Percentiles rank a stretch among this genome's conserved stretches.
Conservation (phyloP, 306 rosid species). For the Pueraria montana region DNA sequence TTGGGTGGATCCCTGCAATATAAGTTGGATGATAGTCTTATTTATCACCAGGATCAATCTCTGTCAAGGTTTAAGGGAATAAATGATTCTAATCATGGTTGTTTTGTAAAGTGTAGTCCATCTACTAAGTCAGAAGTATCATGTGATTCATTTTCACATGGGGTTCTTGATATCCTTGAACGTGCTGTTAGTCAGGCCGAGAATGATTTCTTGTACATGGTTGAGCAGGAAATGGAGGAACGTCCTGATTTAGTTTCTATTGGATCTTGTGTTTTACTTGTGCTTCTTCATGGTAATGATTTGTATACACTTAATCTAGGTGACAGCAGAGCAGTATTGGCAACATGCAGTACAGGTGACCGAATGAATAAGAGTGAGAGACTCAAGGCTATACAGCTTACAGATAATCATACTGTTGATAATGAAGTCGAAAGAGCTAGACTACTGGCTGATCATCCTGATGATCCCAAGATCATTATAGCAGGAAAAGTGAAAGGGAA, state of each 20-base stretch:
- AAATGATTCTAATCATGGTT: conserved; percentile 43
- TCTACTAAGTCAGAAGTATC: conserved; percentile 46
- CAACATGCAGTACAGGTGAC: conserved; percentile 56
- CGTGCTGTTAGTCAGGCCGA: conserved; percentile 82
- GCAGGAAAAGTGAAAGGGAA: conserved; percentile 95
- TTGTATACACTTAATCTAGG: conserved; percentile 91
- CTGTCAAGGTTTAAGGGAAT: conserved; percentile 30
- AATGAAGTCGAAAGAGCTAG: conserved; percentile 76
- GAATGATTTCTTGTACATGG: conserved; percentile 94
- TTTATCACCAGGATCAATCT: conserved; percentile 46
- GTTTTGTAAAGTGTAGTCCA: conserved; percentile 47
- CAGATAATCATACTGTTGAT: conserved; percentile 88
- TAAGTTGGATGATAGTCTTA: conserved; percentile 47
- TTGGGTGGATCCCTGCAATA: conserved; percentile 53
- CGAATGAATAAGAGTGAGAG: conserved; percentile 50
- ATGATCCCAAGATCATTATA: conserved; percentile 71
- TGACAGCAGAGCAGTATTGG: conserved; percentile 94
- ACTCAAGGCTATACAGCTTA: conserved; percentile 84
- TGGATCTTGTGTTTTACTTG: conserved; percentile 93
- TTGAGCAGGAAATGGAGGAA: conserved; percentile 96
- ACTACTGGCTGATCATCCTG: conserved; percentile 79
- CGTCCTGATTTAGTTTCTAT: conserved; percentile 96
- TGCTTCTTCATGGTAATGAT: conserved; percentile 88
- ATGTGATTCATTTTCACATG: conserved; percentile 58
- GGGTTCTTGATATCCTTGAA: conserved; percentile 80